These are phyloP conservation scores for Endoconidiophora laricicola DNA, from an alignment of 2,329 filamentous ascomycete species.

Conservation along the genomic window DNA sequence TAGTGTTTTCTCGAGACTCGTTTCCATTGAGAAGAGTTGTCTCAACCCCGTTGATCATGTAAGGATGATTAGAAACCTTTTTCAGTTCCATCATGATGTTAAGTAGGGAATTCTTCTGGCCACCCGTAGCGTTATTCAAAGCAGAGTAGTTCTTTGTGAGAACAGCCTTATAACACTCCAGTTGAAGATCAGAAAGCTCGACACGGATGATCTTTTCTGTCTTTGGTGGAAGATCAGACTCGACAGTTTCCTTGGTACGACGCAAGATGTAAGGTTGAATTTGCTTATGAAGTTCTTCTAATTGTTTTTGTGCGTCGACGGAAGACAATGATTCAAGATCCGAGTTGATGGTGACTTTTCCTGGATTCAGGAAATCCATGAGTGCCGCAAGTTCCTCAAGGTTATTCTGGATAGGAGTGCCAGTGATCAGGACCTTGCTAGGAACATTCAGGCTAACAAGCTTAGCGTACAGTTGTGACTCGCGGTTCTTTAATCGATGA, in stretches of 20 bases:
- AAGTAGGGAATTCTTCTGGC: slow-evolving; percentile 83
- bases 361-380: slow-evolving; percentile 95
- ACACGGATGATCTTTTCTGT: slow-evolving; percentile 98
- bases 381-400: slow-evolving; percentile 80
- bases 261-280: slow-evolving; percentile 92
- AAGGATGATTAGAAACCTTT: slow-evolving; percentile 96
- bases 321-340: slow-evolving; percentile 68
- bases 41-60: slow-evolving; percentile 92
- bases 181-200: slow-evolving; percentile 85
- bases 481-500: slow-evolving; percentile 88
- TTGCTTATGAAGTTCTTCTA: slow-evolving; percentile 66
- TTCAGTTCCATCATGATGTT: slow-evolving; percentile 99
- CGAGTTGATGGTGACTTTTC: slow-evolving; percentile 76
- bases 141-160: slow-evolving; percentile 91
- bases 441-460: slow-evolving; percentile 75
- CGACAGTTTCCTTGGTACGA: slow-evolving; percentile 91
- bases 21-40: slow-evolving; percentile 72
- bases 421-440: slow-evolving; percentile 82
- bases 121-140: slow-evolving; percentile 74
- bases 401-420: slow-evolving; percentile 95
- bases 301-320: slow-evolving; percentile 69
- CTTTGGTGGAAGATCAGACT: slow-evolving; percentile 90
- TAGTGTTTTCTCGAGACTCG: slow-evolving; percentile 68
- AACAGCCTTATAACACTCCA: slow-evolving; percentile 99
- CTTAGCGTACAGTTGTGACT: slow-evolving; percentile 81